Evolutionary conservation across 495 filamentous ascomycete genomes (phyloP).

Genomic region (Hyaloscypha bicolor): DNA sequence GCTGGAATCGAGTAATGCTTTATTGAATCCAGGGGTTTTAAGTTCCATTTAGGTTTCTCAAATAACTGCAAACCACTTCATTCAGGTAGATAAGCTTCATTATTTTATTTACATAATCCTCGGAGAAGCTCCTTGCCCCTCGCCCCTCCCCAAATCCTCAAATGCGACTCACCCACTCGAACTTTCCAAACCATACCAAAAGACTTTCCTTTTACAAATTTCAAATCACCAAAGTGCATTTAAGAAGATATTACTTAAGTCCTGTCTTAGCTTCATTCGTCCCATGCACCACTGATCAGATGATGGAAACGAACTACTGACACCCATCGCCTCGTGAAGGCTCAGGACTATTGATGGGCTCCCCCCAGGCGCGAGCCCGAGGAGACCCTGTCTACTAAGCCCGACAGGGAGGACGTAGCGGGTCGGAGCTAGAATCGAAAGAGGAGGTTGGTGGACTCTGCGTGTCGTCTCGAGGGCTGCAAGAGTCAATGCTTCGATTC

Average conservation of each 20-base stretch:
- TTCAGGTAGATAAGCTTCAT: no score
- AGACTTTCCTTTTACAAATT: background rate
- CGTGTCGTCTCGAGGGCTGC: background rate
- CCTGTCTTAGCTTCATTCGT: background rate
- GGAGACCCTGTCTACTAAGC: background rate
- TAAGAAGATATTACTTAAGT: background rate
- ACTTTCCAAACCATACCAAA: background rate
- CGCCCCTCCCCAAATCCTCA: no score
- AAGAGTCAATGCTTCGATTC: no score
- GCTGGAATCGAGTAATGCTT: no score
- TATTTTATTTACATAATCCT: no score
- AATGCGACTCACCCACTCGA: no score
- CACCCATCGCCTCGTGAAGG: background rate
- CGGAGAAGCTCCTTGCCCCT: no score
- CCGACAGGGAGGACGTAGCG: background rate
- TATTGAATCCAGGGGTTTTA: no score
- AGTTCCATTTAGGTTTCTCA: no score
- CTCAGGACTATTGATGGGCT: background rate
- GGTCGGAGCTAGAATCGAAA: background rate
- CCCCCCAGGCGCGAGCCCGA: background rate
- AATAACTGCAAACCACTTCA: no score
- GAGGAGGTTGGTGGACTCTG: background rate
- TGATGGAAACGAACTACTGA: background rate
- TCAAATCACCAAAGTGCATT: background rate
- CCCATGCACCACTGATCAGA: background rate